Base-by-base conservation (phyloP, 345 rosid genomes). In the Salix dunnii region DNA sequence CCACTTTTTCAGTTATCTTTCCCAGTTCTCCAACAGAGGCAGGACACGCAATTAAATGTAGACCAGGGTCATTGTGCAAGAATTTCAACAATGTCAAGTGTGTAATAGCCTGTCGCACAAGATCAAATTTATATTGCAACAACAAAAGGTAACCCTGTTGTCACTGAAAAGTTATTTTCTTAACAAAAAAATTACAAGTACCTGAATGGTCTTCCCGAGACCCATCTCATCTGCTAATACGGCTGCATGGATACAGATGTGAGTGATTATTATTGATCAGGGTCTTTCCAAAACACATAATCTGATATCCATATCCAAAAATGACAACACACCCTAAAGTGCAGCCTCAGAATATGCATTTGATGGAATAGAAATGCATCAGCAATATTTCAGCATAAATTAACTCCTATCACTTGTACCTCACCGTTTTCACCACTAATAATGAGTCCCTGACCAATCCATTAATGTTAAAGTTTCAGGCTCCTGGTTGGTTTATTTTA, bases 161-260 rank as follows among this genome's bases (percentile, higher is more conserved):
- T 40, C 68, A 31, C 58, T 16, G 49, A 27, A 62, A 74, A 35
- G 25, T 67, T 61, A 25, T 33, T 4, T 33, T 33, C 5, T 5
- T 33, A 69, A 51, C 70, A 28, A 65, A 75, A 62, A 36, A 64
- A 80, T 51, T 30, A 10, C 68, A 74, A 33, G 46, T 78, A 96
- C 99, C 99, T 96, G 98, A 82, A 96, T 88, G 73, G 99, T 96
- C 90, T 94, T 96, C 76, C 99, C 97, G 53, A 96, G 97, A 82
- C 99, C 97, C 99, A 91, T 96, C 90, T 96, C 98, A 83, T 94
- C 98, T 10, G 97, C 98, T 84, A 94, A 85, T 87, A 93, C 90
- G 81, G 99, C 99, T 93, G 90, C 90, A 90, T 30, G 30, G 68
- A 79, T 18, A 77, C 61, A 84, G 81, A 85, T 46, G 36, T 65